A percentile compares a stretch with the other conserved stretches of the same genome.
phyloP scores from a whole-genome alignment of 2,329 filamentous ascomycete genomes.

The Nemania sp. region DNA sequence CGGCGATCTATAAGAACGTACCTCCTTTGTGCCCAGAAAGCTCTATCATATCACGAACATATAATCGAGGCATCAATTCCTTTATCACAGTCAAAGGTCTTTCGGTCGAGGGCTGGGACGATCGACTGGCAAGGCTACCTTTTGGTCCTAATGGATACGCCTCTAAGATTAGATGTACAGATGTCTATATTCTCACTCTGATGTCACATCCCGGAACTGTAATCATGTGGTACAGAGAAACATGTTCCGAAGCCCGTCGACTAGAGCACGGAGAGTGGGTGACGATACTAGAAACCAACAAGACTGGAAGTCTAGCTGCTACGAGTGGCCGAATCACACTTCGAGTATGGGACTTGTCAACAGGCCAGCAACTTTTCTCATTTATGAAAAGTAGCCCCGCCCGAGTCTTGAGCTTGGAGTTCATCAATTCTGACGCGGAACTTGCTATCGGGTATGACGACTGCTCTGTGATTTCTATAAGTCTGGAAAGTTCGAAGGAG shows the following conservation, averaged over 20 bases:
- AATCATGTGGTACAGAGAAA: not conserved
- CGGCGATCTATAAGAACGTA: not conserved
- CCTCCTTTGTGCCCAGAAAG: not conserved
- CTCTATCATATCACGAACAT: not conserved
- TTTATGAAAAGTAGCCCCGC: not conserved
- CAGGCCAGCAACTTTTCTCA: not conserved
- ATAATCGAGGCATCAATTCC: not conserved
- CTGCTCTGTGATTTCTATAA: not conserved
- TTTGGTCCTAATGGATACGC: not conserved
- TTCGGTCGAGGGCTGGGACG: not conserved
- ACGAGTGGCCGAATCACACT: not conserved
- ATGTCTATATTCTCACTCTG: not conserved
- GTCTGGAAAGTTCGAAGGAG: not conserved
- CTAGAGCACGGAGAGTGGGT: not conserved
- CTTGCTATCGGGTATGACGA: not conserved
- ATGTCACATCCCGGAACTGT: not conserved
- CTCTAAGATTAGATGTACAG: not conserved
- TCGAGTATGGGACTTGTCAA: not conserved
- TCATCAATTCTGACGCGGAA: not conserved
- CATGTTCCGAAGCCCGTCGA: not conserved
- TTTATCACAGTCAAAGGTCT: not conserved
- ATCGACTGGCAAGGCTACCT: not conserved
- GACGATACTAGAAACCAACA: not conserved
- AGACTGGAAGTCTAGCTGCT: not conserved
- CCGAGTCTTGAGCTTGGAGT: not conserved